Evolutionary conservation across 306 rosid species (phyloP).

Genomic region (Dicorynia guianensis): DNA sequence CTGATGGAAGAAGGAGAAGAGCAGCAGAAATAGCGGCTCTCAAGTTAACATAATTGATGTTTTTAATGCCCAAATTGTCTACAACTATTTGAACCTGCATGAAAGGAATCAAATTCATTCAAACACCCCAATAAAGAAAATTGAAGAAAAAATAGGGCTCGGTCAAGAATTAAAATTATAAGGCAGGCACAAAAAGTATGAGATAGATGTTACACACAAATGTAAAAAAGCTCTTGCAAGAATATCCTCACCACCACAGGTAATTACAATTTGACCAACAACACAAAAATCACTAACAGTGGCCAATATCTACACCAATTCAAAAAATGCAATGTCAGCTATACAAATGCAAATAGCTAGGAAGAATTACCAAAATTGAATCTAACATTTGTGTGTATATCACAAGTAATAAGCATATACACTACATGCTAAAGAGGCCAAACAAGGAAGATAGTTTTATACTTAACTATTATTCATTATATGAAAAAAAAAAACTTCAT

Average conservation of each 20-base stretch:
- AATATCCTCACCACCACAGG: conserved; percentile 7
- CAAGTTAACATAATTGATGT: conserved; percentile 70
- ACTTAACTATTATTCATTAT: too few relatives aligned
- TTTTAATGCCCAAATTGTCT: conserved; percentile 65
- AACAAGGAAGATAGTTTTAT: too few relatives aligned
- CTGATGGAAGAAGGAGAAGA: conserved; percentile 85
- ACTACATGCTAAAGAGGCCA: too few relatives aligned
- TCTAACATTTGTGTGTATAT: neutral
- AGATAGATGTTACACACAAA: conserved; percentile 17
- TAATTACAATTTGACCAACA: conserved; percentile 23
- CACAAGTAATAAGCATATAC: too few relatives aligned
- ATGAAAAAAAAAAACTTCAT: too few relatives aligned
- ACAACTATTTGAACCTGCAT: conserved; percentile 73
- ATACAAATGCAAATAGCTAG: neutral
- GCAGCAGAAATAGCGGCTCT: conserved; percentile 88
- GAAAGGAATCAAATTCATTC: conserved; percentile 23
- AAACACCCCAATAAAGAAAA: neutral
- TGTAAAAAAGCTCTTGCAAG: neutral
- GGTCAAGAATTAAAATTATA: neutral
- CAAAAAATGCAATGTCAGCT: neutral
- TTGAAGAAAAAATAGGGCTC: neutral
- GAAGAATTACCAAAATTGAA: neutral
- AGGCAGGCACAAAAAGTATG: conserved; percentile 27
- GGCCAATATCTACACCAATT: neutral
- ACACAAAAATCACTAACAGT: neutral